Base-by-base conservation (phyloP, 768 basidiomycete genomes). In the Phaeotremella fagi region DNA sequence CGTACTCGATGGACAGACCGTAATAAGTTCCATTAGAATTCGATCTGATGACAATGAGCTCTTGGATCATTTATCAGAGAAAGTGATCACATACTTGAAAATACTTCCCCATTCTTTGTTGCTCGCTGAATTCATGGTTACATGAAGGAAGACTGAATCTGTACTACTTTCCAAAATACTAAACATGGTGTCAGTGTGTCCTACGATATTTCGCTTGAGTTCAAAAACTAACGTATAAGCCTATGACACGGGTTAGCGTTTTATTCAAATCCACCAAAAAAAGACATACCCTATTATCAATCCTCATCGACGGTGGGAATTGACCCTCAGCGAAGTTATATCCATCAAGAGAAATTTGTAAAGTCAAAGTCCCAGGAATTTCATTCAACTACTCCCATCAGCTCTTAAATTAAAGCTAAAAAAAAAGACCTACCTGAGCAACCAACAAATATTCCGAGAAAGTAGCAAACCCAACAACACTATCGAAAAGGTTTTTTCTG, bases 1-100 rank as follows among this genome's bases (percentile, higher is more conserved):
- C 95, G 63, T 90, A 80, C 61, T 88, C 86, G 33, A 88, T 66
- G 0, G 91, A 88, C 11, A 91, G 72, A 20, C 87, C 85, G 71
- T 90, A 99, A 78, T 95, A 97, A 0, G 95, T 99, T 31, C 95
- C 95, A 64, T 99, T 99, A 26, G 87, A 97, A 74, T 99, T 98
- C 25, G 92, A 95, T 75, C 94, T 94, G 55, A 90, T 81, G 12
- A 18, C 15, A 22, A 18, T 35, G 29, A 11, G 31, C 6, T 22
- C 29, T 36, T 4, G 18, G n/a, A 22, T 3, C 28, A 42, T 16
- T 0, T 14, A 37, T 18, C 12, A 28, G 22, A 37, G 14, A 16
- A 26, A 49, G 50, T 53, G 48, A 35, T 29, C 1, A 46, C 54
- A 38, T 26, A 57, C 61, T 75, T 74, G 70, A 74, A 74, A 61